phyloP scores from a whole-genome alignment of 192 early-diverging fungal genomes.

The Linnemannia schmuckeri region DNA sequence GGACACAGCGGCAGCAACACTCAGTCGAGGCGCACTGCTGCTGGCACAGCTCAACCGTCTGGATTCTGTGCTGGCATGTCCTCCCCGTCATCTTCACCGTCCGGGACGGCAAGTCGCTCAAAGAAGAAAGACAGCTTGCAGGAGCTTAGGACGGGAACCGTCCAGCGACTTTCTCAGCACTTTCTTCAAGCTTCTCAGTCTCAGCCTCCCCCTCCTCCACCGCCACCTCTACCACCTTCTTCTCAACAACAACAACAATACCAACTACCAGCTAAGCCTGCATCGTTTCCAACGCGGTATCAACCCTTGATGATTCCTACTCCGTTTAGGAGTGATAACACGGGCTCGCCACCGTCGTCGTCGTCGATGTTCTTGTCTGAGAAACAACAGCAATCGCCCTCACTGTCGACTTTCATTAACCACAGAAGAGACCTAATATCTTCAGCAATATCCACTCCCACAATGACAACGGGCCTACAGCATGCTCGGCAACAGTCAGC shows the following conservation, averaged over 20 bases:
- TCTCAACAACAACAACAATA: not conserved
- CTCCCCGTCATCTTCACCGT: not conserved
- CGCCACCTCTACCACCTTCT: not conserved
- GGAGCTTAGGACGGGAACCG: constrained; percentile 38
- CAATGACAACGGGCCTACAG: not conserved
- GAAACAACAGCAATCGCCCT: not conserved
- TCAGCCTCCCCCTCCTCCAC: not conserved
- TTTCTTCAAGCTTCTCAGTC: constrained; percentile 28
- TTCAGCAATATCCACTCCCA: not conserved
- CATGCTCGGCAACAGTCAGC: constrained; percentile 42
- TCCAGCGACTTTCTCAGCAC: constrained; percentile 50
- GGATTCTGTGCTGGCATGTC: not conserved
- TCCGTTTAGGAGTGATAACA: constrained; percentile 17
- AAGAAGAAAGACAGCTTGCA: constrained; percentile 44
- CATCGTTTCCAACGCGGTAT: constrained; percentile 25
- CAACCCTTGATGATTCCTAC: constrained; percentile 33
- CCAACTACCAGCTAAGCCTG: constrained; percentile 2
- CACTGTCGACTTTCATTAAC: constrained; percentile 5
- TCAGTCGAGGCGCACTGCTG: not conserved
- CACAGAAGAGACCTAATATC: constrained; percentile 1
- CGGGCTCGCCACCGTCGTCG: not conserved
- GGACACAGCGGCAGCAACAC: not conserved
- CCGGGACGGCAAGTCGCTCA: constrained; percentile 5
- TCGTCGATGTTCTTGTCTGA: not conserved
- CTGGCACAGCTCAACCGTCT: constrained; percentile 2